phyloP scores from a whole-genome alignment of 768 basidiomycete species.

The Mycena kentingensis region DNA sequence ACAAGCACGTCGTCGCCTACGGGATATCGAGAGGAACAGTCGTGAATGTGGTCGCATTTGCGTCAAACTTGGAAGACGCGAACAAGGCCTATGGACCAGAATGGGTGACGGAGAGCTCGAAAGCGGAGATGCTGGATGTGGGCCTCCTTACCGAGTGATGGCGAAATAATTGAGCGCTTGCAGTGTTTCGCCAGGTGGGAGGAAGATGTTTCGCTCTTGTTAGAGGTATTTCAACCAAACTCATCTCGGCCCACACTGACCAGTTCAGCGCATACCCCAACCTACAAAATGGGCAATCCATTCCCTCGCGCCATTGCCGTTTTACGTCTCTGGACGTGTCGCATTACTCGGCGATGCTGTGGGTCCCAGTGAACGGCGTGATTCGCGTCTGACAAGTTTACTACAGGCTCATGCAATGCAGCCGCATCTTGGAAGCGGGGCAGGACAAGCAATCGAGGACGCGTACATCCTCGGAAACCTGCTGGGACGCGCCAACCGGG shows the following conservation, averaged over 20 bases:
- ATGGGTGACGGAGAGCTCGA: slow-evolving; percentile 36
- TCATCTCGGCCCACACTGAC: not conserved
- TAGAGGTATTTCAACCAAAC: slow-evolving; percentile 25
- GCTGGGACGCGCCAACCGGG: slow-evolving; percentile 20
- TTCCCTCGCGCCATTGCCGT: slow-evolving; percentile 36
- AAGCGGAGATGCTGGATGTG: slow-evolving; percentile 33
- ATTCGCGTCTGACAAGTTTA: slow-evolving; percentile 22
- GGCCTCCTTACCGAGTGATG: not conserved
- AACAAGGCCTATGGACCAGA: slow-evolving; percentile 28
- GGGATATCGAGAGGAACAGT: slow-evolving; percentile 45
- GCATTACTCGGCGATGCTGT: slow-evolving; percentile 48
- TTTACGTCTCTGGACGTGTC: slow-evolving; percentile 38
- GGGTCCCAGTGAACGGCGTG: slow-evolving; percentile 24
- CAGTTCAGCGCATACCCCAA: slow-evolving; percentile 30
- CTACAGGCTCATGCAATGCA: slow-evolving; percentile 31
- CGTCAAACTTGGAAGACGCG: slow-evolving; percentile 38
- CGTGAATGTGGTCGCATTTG: slow-evolving; percentile 48
- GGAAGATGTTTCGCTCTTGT: slow-evolving; percentile 32
- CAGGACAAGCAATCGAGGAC: slow-evolving; percentile 33
- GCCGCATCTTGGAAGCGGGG: slow-evolving; percentile 32
- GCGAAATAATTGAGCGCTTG: not conserved
- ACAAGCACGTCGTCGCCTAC: slow-evolving; percentile 54
- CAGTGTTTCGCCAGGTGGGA: slow-evolving; percentile 37
- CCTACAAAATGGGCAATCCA: slow-evolving; percentile 44
- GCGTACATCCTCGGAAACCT: slow-evolving; percentile 30